Evolutionary conservation across 2,329 filamentous ascomycete species (phyloP).

Genomic region (Leptographium galeiforme): DNA sequence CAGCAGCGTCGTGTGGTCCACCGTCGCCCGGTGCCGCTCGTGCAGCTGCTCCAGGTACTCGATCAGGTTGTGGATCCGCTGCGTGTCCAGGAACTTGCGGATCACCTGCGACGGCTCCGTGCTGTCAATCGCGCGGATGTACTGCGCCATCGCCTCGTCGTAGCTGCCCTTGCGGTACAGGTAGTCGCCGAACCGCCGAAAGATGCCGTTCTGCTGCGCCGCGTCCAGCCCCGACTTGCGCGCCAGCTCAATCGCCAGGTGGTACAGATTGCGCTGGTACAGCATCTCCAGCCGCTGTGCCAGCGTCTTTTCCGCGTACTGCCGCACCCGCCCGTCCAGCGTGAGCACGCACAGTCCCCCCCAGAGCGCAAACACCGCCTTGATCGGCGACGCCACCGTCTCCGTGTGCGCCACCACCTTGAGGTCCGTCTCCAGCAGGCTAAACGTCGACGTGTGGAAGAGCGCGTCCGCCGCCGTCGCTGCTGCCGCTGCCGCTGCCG

Average conservation of each 20-base stretch:
- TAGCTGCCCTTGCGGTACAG: conserved; percentile 92
- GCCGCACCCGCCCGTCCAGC: conserved; percentile 79
- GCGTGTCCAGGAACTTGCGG: conserved; percentile 89
- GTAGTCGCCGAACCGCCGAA: conserved; percentile 85
- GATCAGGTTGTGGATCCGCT: conserved; percentile 93
- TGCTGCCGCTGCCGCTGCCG: neutral
- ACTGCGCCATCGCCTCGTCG: conserved; percentile 98
- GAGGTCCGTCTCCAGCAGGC: conserved; percentile 80
- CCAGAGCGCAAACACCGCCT: conserved; percentile 75
- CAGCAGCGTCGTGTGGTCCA: conserved; percentile 87
- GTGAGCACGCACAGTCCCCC: conserved; percentile 83
- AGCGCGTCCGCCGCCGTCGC: conserved; percentile 60
- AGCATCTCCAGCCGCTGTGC: conserved; percentile 86
- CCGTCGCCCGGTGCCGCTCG: conserved; percentile 82
- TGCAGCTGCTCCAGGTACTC: conserved; percentile 95
- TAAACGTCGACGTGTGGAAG: conserved; percentile 79
- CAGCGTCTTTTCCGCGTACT: conserved; percentile 81
- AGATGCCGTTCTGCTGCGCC: conserved; percentile 79
- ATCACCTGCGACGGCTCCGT: conserved; percentile 96
- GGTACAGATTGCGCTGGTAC: conserved; percentile 86
- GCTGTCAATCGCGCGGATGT: conserved; percentile 87
- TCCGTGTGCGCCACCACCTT: conserved; percentile 85
- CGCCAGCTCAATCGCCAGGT: conserved; percentile 81
- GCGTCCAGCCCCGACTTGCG: conserved; percentile 73
- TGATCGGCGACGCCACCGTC: conserved; percentile 66